Evolutionary conservation across 2,329 filamentous ascomycete species (phyloP).

Genomic region (Diaporthe vexans): DNA sequence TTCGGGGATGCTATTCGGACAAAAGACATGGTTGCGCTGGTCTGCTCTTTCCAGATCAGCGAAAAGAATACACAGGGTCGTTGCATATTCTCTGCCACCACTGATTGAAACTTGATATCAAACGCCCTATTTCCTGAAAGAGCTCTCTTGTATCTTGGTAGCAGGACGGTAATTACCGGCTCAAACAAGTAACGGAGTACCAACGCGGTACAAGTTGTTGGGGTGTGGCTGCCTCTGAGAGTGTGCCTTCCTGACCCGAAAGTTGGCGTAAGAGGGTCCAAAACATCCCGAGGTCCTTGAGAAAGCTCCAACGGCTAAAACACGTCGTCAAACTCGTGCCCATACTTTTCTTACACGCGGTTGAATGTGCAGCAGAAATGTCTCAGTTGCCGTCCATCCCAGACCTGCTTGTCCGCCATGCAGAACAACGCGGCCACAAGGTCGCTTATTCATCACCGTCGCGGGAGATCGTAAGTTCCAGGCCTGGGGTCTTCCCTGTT

Average conservation of each 20-base stretch:
- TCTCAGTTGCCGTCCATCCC: conserved; percentile 9
- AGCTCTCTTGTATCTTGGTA: neutral
- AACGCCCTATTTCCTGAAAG: neutral
- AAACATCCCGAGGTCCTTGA: no score
- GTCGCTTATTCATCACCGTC: conserved; percentile 18
- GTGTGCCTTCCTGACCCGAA: no score
- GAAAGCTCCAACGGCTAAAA: no score
- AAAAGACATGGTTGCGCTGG: neutral
- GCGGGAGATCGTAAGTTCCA: neutral
- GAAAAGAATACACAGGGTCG: neutral
- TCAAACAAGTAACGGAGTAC: neutral
- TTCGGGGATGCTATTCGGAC: neutral
- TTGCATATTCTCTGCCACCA: neutral
- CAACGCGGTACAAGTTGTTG: no score
- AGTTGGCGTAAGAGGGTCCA: no score
- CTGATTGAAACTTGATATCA: neutral
- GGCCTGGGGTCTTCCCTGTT: no score
- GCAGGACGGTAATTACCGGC: no score
- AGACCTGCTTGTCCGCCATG: conserved; percentile 21
- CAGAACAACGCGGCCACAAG: conserved; percentile 4
- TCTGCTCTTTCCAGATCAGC: neutral
- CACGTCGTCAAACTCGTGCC: no score
- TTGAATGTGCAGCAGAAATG: neutral
- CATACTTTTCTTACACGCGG: neutral
- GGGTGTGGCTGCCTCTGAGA: no score